Base-by-base conservation (phyloP, 768 basidiomycete genomes). In the Lentinula raphanica region DNA sequence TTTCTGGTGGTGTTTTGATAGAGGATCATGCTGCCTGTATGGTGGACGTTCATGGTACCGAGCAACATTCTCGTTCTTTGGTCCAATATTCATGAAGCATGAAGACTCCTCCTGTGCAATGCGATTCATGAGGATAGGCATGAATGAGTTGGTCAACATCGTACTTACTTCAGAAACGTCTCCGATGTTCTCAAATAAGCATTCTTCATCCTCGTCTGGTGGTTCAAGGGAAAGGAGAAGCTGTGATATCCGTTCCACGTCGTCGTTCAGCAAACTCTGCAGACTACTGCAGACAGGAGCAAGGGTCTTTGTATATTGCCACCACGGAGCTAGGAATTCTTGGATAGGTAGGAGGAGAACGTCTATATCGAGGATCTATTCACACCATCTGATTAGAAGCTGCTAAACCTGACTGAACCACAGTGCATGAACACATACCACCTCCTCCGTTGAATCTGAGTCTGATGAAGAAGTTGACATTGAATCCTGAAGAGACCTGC, bases 21-120 rank as follows among this genome's bases (percentile, higher is more conserved):
- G 45, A 25, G 44, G 36, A 28, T 9, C 19, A 15, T 23, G 45
- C 21, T 57, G 56, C 39, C 44, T 57, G 28, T 45, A 46, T 49
- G 56, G 56, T 11, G 56, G 56, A 39, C 44, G 56, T 49, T 57
- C 56, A 13, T 21, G 44, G n/a, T 57, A 56, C 17, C 21, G 19
- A 56, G 27, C 21, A 6, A 12, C 8, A 12, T n/a, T 3, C 9
- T n/a, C 21, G n/a, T 3, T 23, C 17, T 36, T 42, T 9, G 54
- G 54, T 17, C 44, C 28, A 40, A 45, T n/a, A 19, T 56, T 45
- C 40, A 56, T 56, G n/a, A 19, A 32, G 25, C 54, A 56, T 44
- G 53, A 38, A 5, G 40, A 23, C 5, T 45, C 38, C 17, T 56
- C 29, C 44, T 53, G 19, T 21, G 15, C n/a, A 21, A 31, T 8